Percentiles rank a stretch among this genome's conserved stretches.
Conservation (phyloP, 805 yeast species). For the Candida maesae region DNA sequence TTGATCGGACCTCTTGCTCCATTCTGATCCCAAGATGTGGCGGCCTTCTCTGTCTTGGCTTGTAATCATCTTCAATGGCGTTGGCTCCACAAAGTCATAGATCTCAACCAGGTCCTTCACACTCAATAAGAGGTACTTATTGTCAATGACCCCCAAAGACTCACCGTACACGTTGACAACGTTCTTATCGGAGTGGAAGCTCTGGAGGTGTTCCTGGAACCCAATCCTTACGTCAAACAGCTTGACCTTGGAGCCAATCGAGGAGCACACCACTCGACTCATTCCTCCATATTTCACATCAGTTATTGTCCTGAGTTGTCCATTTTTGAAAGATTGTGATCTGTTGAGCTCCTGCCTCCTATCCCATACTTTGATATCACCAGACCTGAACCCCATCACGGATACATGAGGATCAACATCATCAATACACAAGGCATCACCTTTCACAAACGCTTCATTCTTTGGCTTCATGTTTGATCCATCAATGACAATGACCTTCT, state of each 20-base stretch:
- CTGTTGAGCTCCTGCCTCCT: conserved; percentile 6
- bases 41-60: conserved; percentile 9
- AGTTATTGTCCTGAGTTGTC: conserved; percentile 11
- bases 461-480: background rate
- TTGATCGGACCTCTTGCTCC: conserved; percentile 1
- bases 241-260: conserved; percentile 10
- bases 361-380: conserved; percentile 18
- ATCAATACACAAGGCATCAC: conserved; percentile 21
- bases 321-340: background rate
- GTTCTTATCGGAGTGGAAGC: conserved; percentile 9
- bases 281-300: conserved; percentile 6
- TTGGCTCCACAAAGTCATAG: background rate
- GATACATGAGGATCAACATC: conserved; percentile 1
- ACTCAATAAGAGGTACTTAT: conserved; percentile 2
- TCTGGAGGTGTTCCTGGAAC: conserved; percentile 1
- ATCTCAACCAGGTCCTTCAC: conserved; percentile 14
- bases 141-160: background rate
- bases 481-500: background rate
- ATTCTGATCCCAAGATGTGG: conserved; percentile 6
- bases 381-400: conserved; percentile 21
- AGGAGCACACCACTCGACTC: conserved; percentile 7
- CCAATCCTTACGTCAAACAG: conserved; percentile 12
- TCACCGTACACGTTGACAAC: conserved; percentile 15
- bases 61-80: conserved; percentile 10
- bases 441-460: background rate